Evolutionary conservation across 1,139 yeast species (phyloP), one percentile per base, ranked within the genome.

Genomic region (Geotrichum macrosporum): DNA sequence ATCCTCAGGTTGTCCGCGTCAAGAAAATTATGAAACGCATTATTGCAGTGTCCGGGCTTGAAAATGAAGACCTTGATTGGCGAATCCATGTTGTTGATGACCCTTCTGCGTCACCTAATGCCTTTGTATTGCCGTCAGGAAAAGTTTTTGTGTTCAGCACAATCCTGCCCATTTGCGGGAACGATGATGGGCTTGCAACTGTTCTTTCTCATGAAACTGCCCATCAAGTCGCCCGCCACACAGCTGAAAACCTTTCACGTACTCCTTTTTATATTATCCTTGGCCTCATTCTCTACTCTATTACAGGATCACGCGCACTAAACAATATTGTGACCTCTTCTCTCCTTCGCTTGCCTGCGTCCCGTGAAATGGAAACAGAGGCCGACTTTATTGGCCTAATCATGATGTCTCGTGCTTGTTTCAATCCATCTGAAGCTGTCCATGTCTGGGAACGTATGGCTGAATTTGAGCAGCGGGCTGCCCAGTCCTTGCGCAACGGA

Each of bases 101-200:
- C 57, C 80, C 82, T 5, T 67, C 63, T 9, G 69, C 72, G 15
- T 85, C 96, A 3, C 97, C 98, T 1, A 92, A 92, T 66, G 98
- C 98, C 1, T 92, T 94, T 66, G 95, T 92, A 22, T 71, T 92
- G 44, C 97, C 97, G 19, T 92, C 94, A 51, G 98, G 98, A 10
- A 89, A 89, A 65, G 95, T 94, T 37, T 92, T 92, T 66, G 87
- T 92, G 16, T 86, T 86, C 59, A 74, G 83, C 42, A 79, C 86
- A 16, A 86, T 94, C 44, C 65, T 92, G 46, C 84, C 87, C 1
- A 78, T 92, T 30, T 84, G 95, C 62, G 68, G 71, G 33, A 80
- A 86, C 61, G 94, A 87, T 47, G 94, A 87, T 60, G 97, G 96
- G 1, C 68, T 94, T 36, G 98, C 98, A 12, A 88, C 97, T 0